Percentiles rank a stretch among this genome's conserved stretches.
phyloP scores from a whole-genome alignment of 176 grass and related monocot genomes.

The Eremochloa ophiuroides region DNA sequence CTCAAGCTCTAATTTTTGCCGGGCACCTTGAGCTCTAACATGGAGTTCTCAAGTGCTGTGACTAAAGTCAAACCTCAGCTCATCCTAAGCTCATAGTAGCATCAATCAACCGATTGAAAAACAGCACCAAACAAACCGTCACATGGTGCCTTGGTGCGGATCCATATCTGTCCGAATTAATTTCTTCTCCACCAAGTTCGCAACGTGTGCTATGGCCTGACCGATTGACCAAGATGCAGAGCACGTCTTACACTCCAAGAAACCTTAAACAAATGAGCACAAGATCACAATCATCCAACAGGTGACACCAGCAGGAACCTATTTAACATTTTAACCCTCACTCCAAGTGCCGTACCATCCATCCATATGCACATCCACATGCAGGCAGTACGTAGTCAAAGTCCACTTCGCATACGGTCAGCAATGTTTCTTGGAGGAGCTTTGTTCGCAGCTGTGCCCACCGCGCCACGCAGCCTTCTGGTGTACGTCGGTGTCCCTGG shows the following conservation, averaged over 20 bases:
- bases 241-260: conserved; percentile 20
- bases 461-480: conserved; percentile 36
- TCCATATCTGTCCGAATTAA: background rate
- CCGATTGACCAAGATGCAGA: background rate
- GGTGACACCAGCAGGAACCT: background rate
- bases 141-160: no score
- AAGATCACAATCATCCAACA: background rate
- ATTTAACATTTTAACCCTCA: background rate
- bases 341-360: background rate
- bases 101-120: background rate
- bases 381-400: background rate
- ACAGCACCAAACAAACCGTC: background rate
- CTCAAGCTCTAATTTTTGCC: no score
- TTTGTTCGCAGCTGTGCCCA: background rate
- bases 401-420: background rate
- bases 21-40: no score
- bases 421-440: conserved; percentile 22
- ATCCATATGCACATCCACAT: background rate
- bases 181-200: conserved; percentile 12
- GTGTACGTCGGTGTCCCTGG: background rate
- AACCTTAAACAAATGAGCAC: conserved; percentile 10
- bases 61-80: no score
- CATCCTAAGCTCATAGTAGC: no score
- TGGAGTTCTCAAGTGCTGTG: no score
- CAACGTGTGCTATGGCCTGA: background rate